Percentiles rank a stretch among this genome's conserved stretches.
Conservation (phyloP, 345 rosid genomes). For the Salix caprea region DNA sequence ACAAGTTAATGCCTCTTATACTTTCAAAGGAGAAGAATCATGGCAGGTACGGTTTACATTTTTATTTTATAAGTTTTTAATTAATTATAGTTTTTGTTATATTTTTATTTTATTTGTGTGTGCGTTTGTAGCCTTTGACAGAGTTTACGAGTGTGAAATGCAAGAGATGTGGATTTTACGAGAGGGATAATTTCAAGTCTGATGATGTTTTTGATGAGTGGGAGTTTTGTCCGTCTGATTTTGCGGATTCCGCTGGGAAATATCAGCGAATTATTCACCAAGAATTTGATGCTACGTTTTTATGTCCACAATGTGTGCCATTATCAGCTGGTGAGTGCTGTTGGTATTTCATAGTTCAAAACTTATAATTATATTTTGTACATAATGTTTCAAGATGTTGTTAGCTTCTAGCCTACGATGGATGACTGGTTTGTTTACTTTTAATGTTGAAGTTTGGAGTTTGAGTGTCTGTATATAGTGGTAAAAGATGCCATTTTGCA, state of each 20-base stretch:
- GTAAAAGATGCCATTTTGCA: too few relatives aligned
- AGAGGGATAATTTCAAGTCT: conserved; percentile 44
- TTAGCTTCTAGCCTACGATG: too few relatives aligned
- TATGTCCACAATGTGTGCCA: conserved; percentile 51
- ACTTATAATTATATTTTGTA: too few relatives aligned
- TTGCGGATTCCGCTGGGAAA: conserved; percentile 47
- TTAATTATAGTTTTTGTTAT: too few relatives aligned
- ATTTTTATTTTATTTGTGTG: not conserved
- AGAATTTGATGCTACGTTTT: conserved; percentile 65
- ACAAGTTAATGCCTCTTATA: conserved; percentile 17
- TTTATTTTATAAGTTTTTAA: not conserved
- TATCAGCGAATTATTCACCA: conserved; percentile 41
- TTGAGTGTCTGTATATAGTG: too few relatives aligned
- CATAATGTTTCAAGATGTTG: too few relatives aligned
- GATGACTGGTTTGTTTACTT: not conserved
- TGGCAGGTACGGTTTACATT: conserved; percentile 16
- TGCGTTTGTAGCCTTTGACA: conserved; percentile 55
- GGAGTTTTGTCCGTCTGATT: conserved; percentile 88
- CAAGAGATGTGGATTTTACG: conserved; percentile 93
- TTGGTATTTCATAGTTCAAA: not conserved
- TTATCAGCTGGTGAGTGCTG: conserved; percentile 37
- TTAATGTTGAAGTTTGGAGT: not conserved
- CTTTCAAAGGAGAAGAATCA: conserved; percentile 29
- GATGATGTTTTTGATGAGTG: conserved; percentile 80
- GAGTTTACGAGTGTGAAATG: conserved; percentile 57